These are phyloP conservation scores for Moniliophthora roreri DNA, from an alignment of 1,284 basidiomycete genomes.

Conservation along the genomic window DNA sequence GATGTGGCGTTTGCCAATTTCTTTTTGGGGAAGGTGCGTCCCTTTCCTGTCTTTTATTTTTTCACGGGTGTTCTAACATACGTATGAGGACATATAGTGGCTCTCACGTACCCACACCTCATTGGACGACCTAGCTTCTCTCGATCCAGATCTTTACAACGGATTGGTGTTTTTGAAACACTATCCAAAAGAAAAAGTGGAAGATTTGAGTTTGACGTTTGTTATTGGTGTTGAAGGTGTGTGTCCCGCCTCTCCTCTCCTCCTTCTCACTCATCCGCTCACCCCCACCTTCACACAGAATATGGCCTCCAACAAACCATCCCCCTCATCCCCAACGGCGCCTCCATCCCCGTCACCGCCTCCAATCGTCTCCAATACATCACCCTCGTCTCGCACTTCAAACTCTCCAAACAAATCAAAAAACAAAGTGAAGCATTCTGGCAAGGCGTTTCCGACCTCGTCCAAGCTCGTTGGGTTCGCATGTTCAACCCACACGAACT, in stretches of 20 bases:
- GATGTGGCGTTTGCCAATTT: constrained; percentile 96
- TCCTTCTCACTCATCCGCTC: not conserved
- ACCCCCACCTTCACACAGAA: constrained; percentile 49
- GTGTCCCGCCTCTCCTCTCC: constrained; percentile 19
- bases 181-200: constrained; percentile 69
- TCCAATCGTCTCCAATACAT: constrained; percentile 93
- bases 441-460: not conserved
- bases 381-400: constrained; percentile 87
- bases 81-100: constrained; percentile 80
- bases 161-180: constrained; percentile 94
- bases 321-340: constrained; percentile 84
- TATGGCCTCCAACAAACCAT: constrained; percentile 81
- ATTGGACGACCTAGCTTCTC: constrained; percentile 86
- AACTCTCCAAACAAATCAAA: constrained; percentile 87
- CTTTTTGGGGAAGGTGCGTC: constrained; percentile 83
- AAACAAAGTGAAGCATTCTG: constrained; percentile 69
- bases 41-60: not conserved
- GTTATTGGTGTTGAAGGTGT: constrained; percentile 85
- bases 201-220: constrained; percentile 93
- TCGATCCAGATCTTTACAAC: constrained; percentile 93
- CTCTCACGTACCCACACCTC: constrained; percentile 76
- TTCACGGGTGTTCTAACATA: not conserved
- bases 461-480: constrained; percentile 35
- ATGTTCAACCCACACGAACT: constrained; percentile 97
- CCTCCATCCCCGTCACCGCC: constrained; percentile 84